These are phyloP conservation scores for Candida maltosa DNA, from an alignment of 805 yeast species.

Conservation along the genomic window DNA sequence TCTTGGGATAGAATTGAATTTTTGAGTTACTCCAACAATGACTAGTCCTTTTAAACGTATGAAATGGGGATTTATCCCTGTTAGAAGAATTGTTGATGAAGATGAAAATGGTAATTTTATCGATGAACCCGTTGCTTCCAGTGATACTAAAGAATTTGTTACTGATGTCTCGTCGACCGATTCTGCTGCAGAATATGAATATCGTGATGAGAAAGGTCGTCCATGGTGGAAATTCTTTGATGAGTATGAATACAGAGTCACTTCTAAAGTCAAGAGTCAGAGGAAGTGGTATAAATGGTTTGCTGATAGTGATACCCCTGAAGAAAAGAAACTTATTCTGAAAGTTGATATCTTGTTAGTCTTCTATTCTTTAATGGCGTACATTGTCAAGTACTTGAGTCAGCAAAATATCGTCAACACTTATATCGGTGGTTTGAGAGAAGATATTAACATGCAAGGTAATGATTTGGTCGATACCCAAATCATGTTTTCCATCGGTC, in stretches of 20 bases:
- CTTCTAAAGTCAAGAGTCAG: conserved; percentile 23
- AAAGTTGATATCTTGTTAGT: conserved; percentile 32
- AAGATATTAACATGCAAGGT: conserved; percentile 53
- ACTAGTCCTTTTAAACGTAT: conserved; percentile 7
- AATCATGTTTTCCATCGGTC: conserved; percentile 56
- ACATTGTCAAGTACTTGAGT: conserved; percentile 69
- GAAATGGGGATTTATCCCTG: conserved; percentile 35
- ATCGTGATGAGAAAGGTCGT: conserved; percentile 31
- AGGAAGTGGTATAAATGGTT: conserved; percentile 43
- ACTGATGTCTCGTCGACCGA: not conserved
- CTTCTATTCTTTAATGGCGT: conserved; percentile 35
- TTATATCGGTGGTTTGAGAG: conserved; percentile 61
- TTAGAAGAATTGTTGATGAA: conserved; percentile 30
- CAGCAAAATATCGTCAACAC: conserved; percentile 60
- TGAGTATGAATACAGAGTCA: conserved; percentile 57
- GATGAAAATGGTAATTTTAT: conserved; percentile 10
- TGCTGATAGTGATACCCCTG: conserved; percentile 43
- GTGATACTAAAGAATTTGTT: not conserved
- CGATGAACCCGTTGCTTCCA: not conserved
- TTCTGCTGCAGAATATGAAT: conserved; percentile 36
- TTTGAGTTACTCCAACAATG: too few species aligned
- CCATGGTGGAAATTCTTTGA: conserved; percentile 39
- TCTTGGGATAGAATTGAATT: too few species aligned
- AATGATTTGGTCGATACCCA: conserved; percentile 61
- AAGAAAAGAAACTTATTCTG: conserved; percentile 23